A percentile compares a stretch with the other conserved stretches of the same genome.
phyloP scores from a whole-genome alignment of 2,329 filamentous ascomycete species.

The Phoma sp. region DNA sequence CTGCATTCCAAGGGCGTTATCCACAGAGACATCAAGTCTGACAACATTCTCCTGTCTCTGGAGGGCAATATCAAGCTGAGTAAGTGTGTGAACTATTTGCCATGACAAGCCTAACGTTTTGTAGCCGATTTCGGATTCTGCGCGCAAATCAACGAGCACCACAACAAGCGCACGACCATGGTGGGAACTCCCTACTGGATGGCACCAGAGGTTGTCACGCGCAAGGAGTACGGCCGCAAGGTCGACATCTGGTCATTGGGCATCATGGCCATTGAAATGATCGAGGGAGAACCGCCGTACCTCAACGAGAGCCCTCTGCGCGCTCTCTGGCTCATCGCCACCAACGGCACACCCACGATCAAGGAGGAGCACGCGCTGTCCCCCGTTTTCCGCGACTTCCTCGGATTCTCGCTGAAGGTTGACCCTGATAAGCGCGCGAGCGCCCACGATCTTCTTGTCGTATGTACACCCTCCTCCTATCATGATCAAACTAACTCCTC shows the following conservation, averaged over 20 bases:
- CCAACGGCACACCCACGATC: conserved; percentile 92
- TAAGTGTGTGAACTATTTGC: conserved; percentile 56
- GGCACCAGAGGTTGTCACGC: conserved; percentile 96
- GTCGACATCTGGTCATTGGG: conserved; percentile 98
- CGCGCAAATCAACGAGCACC: conserved; percentile 95
- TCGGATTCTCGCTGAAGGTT: conserved; percentile 92
- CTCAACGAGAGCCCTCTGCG: conserved; percentile 92
- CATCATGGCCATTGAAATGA: conserved; percentile 99
- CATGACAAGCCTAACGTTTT: conserved; percentile 10
- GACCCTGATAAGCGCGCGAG: conserved; percentile 97
- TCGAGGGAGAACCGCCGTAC: conserved; percentile 97
- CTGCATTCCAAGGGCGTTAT: conserved; percentile 98
- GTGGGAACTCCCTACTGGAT: conserved; percentile 99
- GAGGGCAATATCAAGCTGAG: conserved; percentile 98
- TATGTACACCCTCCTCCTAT: conserved; percentile 59
- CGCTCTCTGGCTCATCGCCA: conserved; percentile 94
- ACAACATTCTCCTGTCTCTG: conserved; percentile 93
- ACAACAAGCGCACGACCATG: conserved; percentile 98
- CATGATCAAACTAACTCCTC: conserved; percentile 17
- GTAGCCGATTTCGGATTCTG: conserved; percentile 97
- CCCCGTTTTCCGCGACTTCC: conserved; percentile 85
- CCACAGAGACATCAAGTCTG: conserved; percentile 98
- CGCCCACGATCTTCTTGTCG: conserved; percentile 89
- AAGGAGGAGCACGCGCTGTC: conserved; percentile 89
- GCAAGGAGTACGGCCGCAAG: conserved; percentile 97